A percentile compares a stretch with the other conserved stretches of the same genome.
Evolutionary conservation across 208 protist genomes (phyloP).

Genomic region (Leishmania tropica): DNA sequence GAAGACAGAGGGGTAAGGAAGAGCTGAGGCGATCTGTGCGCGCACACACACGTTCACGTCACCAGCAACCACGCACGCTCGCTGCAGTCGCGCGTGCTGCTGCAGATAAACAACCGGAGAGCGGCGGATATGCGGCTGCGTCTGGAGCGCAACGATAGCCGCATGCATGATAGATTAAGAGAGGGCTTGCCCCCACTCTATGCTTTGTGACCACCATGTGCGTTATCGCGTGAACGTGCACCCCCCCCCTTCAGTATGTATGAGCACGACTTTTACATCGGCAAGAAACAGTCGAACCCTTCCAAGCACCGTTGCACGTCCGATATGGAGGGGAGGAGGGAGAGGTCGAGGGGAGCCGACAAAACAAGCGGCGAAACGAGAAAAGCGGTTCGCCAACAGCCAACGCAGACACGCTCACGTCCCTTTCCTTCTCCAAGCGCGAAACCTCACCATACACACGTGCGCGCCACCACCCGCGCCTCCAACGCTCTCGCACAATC

Average conservation of each 20-base stretch:
- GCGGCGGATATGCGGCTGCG: background rate
- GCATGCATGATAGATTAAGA: background rate
- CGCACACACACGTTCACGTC: background rate
- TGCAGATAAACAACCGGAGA: background rate
- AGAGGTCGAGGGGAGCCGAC: background rate
- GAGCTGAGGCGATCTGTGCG: background rate
- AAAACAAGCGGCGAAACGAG: background rate
- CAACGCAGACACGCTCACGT: background rate
- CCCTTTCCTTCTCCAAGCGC: background rate
- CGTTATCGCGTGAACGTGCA: background rate
- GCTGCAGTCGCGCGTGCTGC: background rate
- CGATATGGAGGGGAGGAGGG: background rate
- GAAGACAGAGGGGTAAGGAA: background rate
- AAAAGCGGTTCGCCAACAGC: background rate
- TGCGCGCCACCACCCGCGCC: background rate
- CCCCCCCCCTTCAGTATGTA: too few relatives aligned
- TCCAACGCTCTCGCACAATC: background rate
- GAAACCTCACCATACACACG: background rate
- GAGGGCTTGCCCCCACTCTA: background rate
- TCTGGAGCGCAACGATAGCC: background rate
- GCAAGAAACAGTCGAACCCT: background rate
- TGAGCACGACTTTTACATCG: background rate
- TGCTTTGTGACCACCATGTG: background rate
- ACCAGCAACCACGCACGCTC: background rate
- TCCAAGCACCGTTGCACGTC: background rate